Conservation (phyloP, 345 rosid genomes). For the Salix brachista region DNA sequence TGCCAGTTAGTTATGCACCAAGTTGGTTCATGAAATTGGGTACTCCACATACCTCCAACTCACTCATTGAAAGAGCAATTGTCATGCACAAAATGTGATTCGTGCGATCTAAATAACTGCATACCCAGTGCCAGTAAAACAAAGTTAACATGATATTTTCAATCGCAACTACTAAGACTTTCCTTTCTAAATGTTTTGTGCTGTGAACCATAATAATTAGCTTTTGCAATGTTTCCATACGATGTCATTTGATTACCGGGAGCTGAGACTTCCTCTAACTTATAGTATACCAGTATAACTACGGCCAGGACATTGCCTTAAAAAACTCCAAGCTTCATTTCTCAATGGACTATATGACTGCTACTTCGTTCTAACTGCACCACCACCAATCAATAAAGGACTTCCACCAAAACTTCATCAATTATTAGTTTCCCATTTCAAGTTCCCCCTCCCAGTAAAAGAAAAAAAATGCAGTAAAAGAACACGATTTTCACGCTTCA, state of each 20-base stretch:
- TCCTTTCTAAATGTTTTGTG: background rate
- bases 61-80: too few species aligned
- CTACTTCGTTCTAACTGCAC: background rate
- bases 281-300: background rate
- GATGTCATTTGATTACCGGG: background rate
- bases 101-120: background rate
- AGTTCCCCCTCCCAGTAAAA: background rate
- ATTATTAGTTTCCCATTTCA: background rate
- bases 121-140: background rate
- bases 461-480: background rate
- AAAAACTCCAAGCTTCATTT: background rate
- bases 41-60: background rate
- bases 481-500: background rate
- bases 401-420: background rate
- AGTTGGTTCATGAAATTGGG: background rate
- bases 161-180: background rate
- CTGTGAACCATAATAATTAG: background rate
- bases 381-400: background rate
- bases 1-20: background rate
- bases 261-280: background rate
- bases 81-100: background rate
- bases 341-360: background rate
- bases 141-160: background rate
- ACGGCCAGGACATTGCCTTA: background rate
- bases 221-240: slow-evolving; percentile 1